phyloP scores from a whole-genome alignment of 176 grass and related monocot genomes.

The Rhynchospora breviuscula region DNA sequence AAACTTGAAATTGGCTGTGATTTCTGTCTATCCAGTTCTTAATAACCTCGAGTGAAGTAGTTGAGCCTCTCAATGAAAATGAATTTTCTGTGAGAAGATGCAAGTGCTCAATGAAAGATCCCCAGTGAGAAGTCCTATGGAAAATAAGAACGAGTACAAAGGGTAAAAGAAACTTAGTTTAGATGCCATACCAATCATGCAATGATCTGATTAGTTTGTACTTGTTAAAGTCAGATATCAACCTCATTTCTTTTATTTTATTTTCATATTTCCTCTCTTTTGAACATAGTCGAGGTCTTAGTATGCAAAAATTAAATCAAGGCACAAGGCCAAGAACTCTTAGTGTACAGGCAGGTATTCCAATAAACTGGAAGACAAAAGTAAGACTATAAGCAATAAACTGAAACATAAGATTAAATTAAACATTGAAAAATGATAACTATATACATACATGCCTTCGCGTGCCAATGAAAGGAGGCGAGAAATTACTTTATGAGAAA shows the following conservation, averaged over 20 bases:
- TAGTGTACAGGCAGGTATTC: background rate
- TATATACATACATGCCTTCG: conserved; percentile 86
- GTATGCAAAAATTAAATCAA: background rate
- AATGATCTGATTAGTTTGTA: background rate
- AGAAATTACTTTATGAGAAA: conserved; percentile 93
- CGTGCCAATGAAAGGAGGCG: conserved; percentile 85
- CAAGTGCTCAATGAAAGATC: conserved; percentile 48
- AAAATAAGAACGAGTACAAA: conserved; percentile 8
- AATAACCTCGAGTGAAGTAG: conserved; percentile 47
- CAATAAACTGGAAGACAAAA: background rate
- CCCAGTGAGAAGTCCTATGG: conserved; percentile 65
- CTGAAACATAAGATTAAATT: background rate
- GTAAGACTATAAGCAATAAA: conserved; percentile 1
- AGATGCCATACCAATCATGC: background rate
- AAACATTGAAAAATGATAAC: conserved; percentile 39
- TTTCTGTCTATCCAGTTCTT: conserved; percentile 44
- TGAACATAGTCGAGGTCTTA: background rate
- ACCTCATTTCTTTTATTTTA: background rate
- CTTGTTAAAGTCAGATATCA: background rate
- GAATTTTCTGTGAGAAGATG: conserved; percentile 62
- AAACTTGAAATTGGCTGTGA: conserved; percentile 27
- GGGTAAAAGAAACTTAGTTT: background rate
- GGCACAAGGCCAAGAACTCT: background rate
- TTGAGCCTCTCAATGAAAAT: conserved; percentile 53
- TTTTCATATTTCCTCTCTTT: background rate